Evolutionary conservation across 2,329 filamentous ascomycete species (phyloP), one percentile per base, ranked within the genome.

Genomic region (Alternaria conjuncta): DNA sequence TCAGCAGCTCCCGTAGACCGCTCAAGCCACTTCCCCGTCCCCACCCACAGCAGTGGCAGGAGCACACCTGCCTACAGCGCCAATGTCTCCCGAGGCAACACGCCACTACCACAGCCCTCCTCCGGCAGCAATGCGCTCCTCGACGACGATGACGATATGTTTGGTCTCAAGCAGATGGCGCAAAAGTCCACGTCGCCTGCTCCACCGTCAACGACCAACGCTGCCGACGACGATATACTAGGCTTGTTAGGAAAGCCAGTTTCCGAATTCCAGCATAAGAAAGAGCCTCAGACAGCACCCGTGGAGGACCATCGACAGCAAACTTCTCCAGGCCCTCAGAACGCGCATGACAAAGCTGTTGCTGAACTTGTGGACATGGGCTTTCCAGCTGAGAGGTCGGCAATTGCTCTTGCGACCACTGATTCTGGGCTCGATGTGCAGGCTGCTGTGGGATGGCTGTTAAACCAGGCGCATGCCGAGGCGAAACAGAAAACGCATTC

Each of bases 301-400:
- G 60, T 63, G 21, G 63, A 67, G 62, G 49, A 44, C n/a, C 56
- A 18, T 36, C 63, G 57, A 44, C 67, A 51, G 18, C 69, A 75
- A 44, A 57, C 69, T 6, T 69, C 72, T 8, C 68, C 71, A 54
- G 67, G 63, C 13, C 63, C 79, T 3, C 72, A 72, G 3, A 83
- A 82, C 71, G 88, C 88, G 1, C 89, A 91, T 61, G 93, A 97
- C 74, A 88, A 87, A 69, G 92, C 94, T 10, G 88, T 98, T 25
- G 93, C 92, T 10, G 93, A 98, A 77, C 83, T 99, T 25, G 89
- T 97, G 4, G 95, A 97, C 70, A 98, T 98, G 88, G 96, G 96
- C 0, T 99, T 99, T 72, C 89, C 93, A 0, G 86, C 89, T 0
- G 92, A 97, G 62, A 93, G 94, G 73, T 91, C 96, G n/a, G 87